Conservation (phyloP, 768 basidiomycete genomes). For the Trametes villosa region DNA sequence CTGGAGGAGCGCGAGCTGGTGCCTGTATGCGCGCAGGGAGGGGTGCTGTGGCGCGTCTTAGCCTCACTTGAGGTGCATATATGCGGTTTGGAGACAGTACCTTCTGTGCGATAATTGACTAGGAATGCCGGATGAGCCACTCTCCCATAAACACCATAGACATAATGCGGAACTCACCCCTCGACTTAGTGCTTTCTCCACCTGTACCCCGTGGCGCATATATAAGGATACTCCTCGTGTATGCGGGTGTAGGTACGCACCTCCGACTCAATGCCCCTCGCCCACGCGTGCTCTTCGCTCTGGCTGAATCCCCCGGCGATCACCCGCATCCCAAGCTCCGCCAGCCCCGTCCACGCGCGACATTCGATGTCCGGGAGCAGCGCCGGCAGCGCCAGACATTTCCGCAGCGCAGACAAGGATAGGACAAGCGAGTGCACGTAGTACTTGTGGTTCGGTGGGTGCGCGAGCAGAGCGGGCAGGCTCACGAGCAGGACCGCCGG, state of each 20-base stretch:
- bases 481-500: constrained; percentile 58
- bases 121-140: neutral
- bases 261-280: constrained; percentile 57
- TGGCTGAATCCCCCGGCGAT: constrained; percentile 49
- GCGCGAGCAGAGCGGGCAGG: constrained; percentile 61
- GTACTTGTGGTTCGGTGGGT: constrained; percentile 64
- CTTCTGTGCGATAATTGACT: constrained; percentile 56
- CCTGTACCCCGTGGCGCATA: constrained; percentile 33
- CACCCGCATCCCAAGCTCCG: constrained; percentile 67
- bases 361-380: constrained; percentile 67
- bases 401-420: constrained; percentile 58
- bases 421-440: constrained; percentile 60
- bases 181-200: constrained; percentile 69
- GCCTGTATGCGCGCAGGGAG: constrained; percentile 61
- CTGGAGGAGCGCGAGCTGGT: constrained; percentile 63
- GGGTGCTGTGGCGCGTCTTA: constrained; percentile 52
- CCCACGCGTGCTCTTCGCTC: constrained; percentile 45
- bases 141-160: neutral
- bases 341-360: constrained; percentile 69
- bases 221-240: neutral
- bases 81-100: constrained; percentile 39
- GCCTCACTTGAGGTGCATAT: constrained; percentile 2
- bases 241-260: constrained; percentile 37
- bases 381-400: constrained; percentile 53
- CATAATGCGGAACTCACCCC: constrained; percentile 52